A percentile compares a stretch with the other conserved stretches of the same genome.
Evolutionary conservation across 805 yeast genomes (phyloP).

Genomic region (Myxozyma melibiosi): DNA sequence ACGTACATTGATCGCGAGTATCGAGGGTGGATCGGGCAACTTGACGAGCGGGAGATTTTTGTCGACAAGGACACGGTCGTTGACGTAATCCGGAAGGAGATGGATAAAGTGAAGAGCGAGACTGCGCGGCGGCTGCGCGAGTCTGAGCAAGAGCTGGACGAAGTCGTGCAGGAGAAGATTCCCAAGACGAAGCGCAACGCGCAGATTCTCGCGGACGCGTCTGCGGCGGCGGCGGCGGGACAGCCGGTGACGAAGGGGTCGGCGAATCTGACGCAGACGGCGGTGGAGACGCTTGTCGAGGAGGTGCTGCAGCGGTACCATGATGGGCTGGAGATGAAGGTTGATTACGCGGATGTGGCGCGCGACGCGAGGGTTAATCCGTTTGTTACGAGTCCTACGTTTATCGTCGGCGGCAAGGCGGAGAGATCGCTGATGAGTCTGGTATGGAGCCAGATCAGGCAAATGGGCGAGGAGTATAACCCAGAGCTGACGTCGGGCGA

Average conservation of each 20-base stretch:
- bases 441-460: no score
- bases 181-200: background rate
- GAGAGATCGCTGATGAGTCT: background rate
- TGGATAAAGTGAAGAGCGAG: conserved; percentile 12
- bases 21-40: conserved; percentile 8
- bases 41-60: conserved; percentile 18
- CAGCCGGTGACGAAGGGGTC: background rate
- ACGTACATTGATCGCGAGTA: conserved; percentile 18
- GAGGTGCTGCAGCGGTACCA: conserved; percentile 21
- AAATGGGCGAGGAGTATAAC: no score
- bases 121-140: conserved; percentile 8
- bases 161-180: background rate
- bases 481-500: conserved; percentile 35
- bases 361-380: conserved; percentile 38
- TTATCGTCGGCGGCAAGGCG: conserved; percentile 10
- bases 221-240: background rate
- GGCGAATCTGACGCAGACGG: conserved; percentile 25
- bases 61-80: conserved; percentile 23
- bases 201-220: background rate
- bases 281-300: conserved; percentile 30
- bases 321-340: conserved; percentile 18
- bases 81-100: conserved; percentile 24
- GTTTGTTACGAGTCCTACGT: conserved; percentile 34
- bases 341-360: conserved; percentile 27
- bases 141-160: conserved; percentile 12